Evolutionary conservation across 2,329 filamentous ascomycete genomes (phyloP).

Genomic region (Curvularia lunata): DNA sequence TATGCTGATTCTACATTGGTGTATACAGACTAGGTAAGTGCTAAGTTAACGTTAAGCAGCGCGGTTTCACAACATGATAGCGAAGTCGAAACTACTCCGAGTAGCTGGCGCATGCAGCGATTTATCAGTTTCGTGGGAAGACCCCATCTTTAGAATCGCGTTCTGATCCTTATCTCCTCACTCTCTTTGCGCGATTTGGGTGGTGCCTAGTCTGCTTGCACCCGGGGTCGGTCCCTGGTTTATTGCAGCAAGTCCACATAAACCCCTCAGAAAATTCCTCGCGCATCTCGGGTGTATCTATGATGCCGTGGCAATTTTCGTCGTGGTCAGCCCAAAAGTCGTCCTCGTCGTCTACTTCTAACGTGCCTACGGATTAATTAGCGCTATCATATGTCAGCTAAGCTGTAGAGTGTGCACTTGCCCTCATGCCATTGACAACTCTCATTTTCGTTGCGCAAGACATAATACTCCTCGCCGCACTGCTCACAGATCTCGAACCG

Average conservation of each 20-base stretch:
- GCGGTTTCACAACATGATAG: too few species aligned
- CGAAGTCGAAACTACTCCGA: too few species aligned
- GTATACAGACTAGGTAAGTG: too few species aligned
- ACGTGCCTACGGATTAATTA: not conserved
- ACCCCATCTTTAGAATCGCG: not conserved
- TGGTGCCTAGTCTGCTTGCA: constrained; percentile 34
- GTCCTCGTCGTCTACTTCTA: not conserved
- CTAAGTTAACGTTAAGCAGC: too few species aligned
- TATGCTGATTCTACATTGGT: too few species aligned
- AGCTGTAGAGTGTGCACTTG: constrained; percentile 10
- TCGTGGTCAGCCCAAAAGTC: constrained; percentile 43
- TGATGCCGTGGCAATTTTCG: constrained; percentile 33
- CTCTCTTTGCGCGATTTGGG: constrained; percentile 20
- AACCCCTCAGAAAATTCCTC: constrained; percentile 37
- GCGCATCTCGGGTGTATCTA: constrained; percentile 30
- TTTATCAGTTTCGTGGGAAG: not conserved
- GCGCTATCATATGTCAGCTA: not conserved
- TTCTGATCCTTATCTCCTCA: not conserved
- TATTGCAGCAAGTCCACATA: constrained; percentile 39
- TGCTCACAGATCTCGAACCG: constrained; percentile 28
- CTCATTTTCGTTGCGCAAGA: constrained; percentile 19
- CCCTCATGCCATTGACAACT: constrained; percentile 30
- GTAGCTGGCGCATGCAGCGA: too few species aligned
- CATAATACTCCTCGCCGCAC: constrained; percentile 33
- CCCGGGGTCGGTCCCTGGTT: constrained; percentile 10